Base-by-base conservation (phyloP, 208 protist genomes). In the Trypanosoma conorhini region DNA sequence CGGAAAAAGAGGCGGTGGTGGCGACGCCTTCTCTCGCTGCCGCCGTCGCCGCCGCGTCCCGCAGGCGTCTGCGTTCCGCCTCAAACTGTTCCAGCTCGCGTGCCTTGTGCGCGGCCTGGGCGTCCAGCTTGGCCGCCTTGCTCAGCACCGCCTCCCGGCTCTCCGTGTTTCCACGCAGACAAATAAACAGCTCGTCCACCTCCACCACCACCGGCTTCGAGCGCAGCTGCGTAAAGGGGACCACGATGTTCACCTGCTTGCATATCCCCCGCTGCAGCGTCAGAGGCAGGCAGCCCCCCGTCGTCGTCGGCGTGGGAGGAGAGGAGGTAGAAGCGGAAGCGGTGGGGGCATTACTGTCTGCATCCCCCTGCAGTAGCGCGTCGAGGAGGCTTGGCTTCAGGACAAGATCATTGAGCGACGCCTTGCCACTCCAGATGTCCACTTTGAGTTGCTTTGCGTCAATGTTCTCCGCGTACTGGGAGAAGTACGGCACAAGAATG, bases 381-480 rank as follows among this genome's bases (percentile, higher is more conserved):
- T 96, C 86, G 0, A 96, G 67, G 3, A 88, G 76, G 48, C 78
- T 82, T 0, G 80, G 72, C 52, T 85, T 87, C 21, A 96, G 66
- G 9, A 92, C 72, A 10, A 96, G 79, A 62, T 96, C 89, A 9
- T 86, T 75, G n/a, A 96, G 62, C 17, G 82, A 69, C 17, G 80
- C 92, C 74, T 88, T 96, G 17, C 92, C 92, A 57, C 71, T 90
- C 89, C 92, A 96, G 17, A 96, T 73, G 51, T 86, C 82, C 65
- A 96, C 79, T 51, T 78, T 81, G 0, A 96, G 79, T 66, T 95
- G 85, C 46, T 84, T 77, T 51, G 80, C 75, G 68, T 96, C 91
- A 58, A 96, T 79, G 60, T 96, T 91, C 74, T 96, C 89, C 24
- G 87, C 81, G 70, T 87, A 96, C 70, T 89, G 82, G 54, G 77